These are phyloP conservation scores for Puccinellia tenuiflora DNA, from an alignment of 176 grass and related monocot genomes.

Conservation along the genomic window DNA sequence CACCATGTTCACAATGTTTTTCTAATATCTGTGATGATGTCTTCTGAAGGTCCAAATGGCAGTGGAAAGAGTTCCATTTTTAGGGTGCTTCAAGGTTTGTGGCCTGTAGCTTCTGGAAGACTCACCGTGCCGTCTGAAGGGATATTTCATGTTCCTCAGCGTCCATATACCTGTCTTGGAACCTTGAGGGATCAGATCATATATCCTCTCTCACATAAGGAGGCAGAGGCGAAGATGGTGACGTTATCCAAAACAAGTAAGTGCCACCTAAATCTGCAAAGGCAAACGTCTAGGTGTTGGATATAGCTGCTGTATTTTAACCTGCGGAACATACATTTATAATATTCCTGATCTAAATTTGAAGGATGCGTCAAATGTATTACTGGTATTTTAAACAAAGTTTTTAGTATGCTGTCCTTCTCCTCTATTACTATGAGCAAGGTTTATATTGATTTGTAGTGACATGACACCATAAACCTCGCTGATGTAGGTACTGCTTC, in stretches of 20 bases:
- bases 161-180: conserved; percentile 90
- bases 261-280: background rate
- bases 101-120: conserved; percentile 77
- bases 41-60: conserved; percentile 81
- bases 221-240: conserved; percentile 65
- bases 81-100: conserved; percentile 82
- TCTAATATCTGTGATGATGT: conserved; percentile 30
- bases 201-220: conserved; percentile 84
- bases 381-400: too few species aligned
- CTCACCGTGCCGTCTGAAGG: conserved; percentile 59
- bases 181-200: conserved; percentile 94
- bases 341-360: background rate
- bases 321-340: background rate
- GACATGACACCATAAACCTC: background rate
- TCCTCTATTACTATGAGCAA: too few species aligned
- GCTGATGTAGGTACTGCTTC: conserved; percentile 33
- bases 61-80: conserved; percentile 99
- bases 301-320: background rate
- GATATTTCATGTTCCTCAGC: conserved; percentile 86
- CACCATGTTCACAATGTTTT: background rate
- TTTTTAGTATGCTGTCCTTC: too few species aligned
- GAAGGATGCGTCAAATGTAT: background rate
- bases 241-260: conserved; percentile 43
- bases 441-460: too few species aligned
- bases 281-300: background rate